Evolutionary conservation across 2,329 filamentous ascomycete genomes (phyloP).

Genomic region (Fusarium mangiferae): DNA sequence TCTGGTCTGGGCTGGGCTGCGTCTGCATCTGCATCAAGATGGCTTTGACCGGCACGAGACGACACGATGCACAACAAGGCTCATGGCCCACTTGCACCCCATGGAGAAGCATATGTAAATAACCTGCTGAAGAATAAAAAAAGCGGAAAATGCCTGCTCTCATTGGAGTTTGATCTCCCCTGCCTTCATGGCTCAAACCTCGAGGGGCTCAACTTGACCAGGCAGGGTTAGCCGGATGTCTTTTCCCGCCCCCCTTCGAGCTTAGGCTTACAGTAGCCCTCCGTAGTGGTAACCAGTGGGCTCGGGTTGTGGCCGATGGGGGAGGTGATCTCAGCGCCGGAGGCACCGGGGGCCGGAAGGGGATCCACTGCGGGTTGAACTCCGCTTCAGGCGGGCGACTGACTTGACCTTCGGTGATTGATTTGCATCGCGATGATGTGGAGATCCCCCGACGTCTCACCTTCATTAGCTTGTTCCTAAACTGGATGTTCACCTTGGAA

Average conservation of each 20-base stretch:
- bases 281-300: slow-evolving; percentile 22
- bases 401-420: slow-evolving; percentile 37
- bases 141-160: neutral
- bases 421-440: slow-evolving; percentile 38
- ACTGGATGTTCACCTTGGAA: slow-evolving; percentile 30
- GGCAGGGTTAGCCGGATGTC: slow-evolving; percentile 32
- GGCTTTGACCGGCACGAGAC: slow-evolving; percentile 38
- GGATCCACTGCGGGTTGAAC: slow-evolving; percentile 34
- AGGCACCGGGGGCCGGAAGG: slow-evolving; percentile 37
- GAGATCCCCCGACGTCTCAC: slow-evolving; percentile 27
- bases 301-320: slow-evolving; percentile 44
- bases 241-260: slow-evolving; percentile 39
- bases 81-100: slow-evolving; percentile 31
- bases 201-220: slow-evolving; percentile 8
- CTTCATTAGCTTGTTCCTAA: slow-evolving; percentile 19
- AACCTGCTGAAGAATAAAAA: slow-evolving; percentile 3
- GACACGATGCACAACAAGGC: slow-evolving; percentile 7
- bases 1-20: slow-evolving; percentile 1
- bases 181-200: slow-evolving; percentile 2
- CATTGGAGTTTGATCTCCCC: neutral
- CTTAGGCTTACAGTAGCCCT: neutral
- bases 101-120: slow-evolving; percentile 21
- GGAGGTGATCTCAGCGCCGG: slow-evolving; percentile 33
- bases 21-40: slow-evolving; percentile 12
- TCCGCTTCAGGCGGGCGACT: slow-evolving; percentile 37